Conservation (phyloP, 192 early-diverging fungal genomes). For the Rhizoclosmatium globosum region DNA sequence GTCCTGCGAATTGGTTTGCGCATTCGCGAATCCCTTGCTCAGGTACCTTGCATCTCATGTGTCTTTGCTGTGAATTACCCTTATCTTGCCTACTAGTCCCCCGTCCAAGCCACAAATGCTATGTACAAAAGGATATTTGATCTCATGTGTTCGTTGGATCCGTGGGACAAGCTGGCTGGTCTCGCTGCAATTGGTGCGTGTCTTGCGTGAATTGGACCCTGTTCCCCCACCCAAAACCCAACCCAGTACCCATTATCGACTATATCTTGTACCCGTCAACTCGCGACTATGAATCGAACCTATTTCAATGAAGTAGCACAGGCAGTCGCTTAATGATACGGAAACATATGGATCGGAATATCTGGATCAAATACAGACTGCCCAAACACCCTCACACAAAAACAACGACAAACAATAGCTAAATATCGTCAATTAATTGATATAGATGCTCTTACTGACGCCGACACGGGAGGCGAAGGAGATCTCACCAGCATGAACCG, state of each 20-base stretch:
- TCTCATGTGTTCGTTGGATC: constrained; percentile 40
- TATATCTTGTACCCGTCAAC: too few relatives aligned
- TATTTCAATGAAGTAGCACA: too few relatives aligned
- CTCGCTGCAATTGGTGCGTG: constrained; percentile 44
- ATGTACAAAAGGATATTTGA: constrained; percentile 47
- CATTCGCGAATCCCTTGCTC: constrained; percentile 1
- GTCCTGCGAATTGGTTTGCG: neutral
- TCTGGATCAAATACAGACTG: too few relatives aligned
- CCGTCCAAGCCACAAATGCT: constrained; percentile 33
- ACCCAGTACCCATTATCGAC: too few relatives aligned
- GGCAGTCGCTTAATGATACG: too few relatives aligned
- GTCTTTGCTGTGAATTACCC: neutral
- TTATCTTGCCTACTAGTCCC: neutral
- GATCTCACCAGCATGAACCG: constrained; percentile 57
- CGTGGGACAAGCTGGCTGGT: constrained; percentile 40
- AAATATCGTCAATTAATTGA: neutral
- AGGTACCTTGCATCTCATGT: neutral
- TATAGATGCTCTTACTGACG: constrained; percentile 35
- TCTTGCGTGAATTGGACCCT: neutral
- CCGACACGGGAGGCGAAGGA: constrained; percentile 20
- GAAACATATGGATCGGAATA: too few relatives aligned
- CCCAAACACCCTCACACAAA: too few relatives aligned
- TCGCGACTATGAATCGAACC: too few relatives aligned
- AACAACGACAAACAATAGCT: too few relatives aligned
- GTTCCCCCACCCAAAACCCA: neutral